Evolutionary conservation across 1,139 yeast genomes (phyloP), one percentile per base, ranked within the genome.

Genomic region (Candida sp.): DNA sequence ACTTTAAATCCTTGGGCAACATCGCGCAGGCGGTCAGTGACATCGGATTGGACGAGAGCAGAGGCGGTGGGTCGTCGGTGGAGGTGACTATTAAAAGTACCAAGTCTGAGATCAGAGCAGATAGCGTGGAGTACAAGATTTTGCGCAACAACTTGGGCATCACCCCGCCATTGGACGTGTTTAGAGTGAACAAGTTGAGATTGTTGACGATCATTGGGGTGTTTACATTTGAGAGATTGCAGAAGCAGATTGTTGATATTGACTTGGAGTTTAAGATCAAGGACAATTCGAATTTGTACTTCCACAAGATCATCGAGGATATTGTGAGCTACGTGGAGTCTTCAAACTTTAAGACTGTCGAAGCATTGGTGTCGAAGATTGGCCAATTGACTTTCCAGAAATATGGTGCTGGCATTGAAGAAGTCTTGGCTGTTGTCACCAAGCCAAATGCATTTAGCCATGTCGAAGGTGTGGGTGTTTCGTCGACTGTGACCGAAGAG

Each of bases 391-490:
- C 86, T 3, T 75, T 82, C 47, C 79, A 78, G 52, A 65, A 66
- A 34, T 63, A 68, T 47, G 43, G 44, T 9, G 9, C 44, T 27
- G 70, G 73, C 35, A 80, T 84, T 5, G 70, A 71, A 4, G 52
- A 61, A 7, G 75, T 78, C n/a, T 52, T 60, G 3, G 93, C 89
- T 0, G 77, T 77, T 26, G 96, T 92, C 1, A 83, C 86, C 41
- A 94, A 94, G 66, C 93, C 97, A 2, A 88, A 91, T 62, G 98
- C 98, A 1, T 83, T 94, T 32, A 87, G 91, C 3, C 86, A 80
- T 63, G 91, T 98, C 0, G 86, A 87, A 44, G 96, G 96, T 17
- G 98, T 96, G 11, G 98, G 98, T 7, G 97, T 94, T 2, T 81
- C 86, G 51, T 82, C 89, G 17, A 72, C 73, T 1, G 78, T 93